Base-by-base conservation (phyloP, 768 basidiomycete genomes). In the Rhodotorula kratochvilovae region DNA sequence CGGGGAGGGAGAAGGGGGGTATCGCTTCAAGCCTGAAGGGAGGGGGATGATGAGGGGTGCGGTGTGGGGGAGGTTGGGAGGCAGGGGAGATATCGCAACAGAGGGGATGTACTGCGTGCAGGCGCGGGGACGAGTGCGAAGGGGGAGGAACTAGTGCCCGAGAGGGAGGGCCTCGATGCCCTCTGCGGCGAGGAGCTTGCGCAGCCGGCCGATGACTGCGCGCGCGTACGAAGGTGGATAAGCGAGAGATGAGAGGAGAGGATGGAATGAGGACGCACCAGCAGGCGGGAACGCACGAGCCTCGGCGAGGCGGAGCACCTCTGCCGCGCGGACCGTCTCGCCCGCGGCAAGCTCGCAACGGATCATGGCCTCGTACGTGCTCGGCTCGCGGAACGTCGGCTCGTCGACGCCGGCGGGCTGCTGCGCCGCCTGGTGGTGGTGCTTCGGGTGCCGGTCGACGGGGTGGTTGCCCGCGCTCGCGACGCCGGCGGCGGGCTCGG, bases 341-440 rank as follows among this genome's bases (percentile, higher is more conserved):
- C 90, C 90, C 61, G 84, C 86, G 29, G 87, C 87, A 19, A 98
- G 83, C 79, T 99, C 96, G 2, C 90, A 90, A 23, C 91, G 86
- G 73, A 99, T 87, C 93, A 99, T 98, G 10, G 87, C 87, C 78
- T 98, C 96, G 88, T 90, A 95, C 1, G 92, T 94, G 51, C 90
- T 92, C 21, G 91, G 92, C 88, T 95, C 92, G 64, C 92, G 87
- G 81, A 88, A 92, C 11, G 92, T 88, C 60, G 87, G 86, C n/a
- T 83, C 84, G 59, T 67, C 57, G 51, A 55, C 58, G 7, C 50
- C 11, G 12, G 63, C 36, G 16, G 48, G 21, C 13, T 43, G 7
- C 5, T 63, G 59, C 29, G 53, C 33, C 12, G 55, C 31, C 11
- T 42, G 68, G 77, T 78, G 27, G 31, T 62, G 61, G 54, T 68